Evolutionary conservation across 768 basidiomycete species (phyloP).

Genomic region (Pleurotus salmoneostramineus): DNA sequence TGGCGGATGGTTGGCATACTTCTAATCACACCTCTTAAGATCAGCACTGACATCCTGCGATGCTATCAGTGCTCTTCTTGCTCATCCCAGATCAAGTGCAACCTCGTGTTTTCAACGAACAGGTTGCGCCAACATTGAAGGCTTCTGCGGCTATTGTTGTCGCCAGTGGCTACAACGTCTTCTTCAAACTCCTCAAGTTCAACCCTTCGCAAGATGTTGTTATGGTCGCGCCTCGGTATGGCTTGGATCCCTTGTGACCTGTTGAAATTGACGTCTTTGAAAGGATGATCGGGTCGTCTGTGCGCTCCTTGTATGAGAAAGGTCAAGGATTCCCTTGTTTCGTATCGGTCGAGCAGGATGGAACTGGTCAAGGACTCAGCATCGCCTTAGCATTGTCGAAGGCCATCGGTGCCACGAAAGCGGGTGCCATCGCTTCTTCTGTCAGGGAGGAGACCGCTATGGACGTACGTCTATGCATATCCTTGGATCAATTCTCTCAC

Average conservation of each 20-base stretch:
- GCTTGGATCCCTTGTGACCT: background rate
- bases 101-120: conserved; percentile 56
- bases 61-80: conserved; percentile 47
- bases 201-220: conserved; percentile 51
- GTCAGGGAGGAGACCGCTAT: conserved; percentile 61
- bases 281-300: conserved; percentile 67
- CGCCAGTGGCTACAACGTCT: conserved; percentile 65
- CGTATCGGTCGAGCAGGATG: conserved; percentile 61
- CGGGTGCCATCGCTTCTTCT: conserved; percentile 60
- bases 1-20: conserved; percentile 44
- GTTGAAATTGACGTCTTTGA: conserved; percentile 1
- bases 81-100: conserved; percentile 65
- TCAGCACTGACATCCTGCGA: no score
- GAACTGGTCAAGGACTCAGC: conserved; percentile 41
- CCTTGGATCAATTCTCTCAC: background rate
- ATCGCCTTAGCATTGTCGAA: conserved; percentile 50
- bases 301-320: conserved; percentile 56
- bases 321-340: conserved; percentile 63
- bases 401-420: conserved; percentile 58
- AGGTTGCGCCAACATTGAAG: conserved; percentile 48
- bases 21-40: no score
- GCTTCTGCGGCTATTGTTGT: conserved; percentile 45
- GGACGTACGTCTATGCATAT: conserved; percentile 30
- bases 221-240: conserved; percentile 62
- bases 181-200: conserved; percentile 55